Evolutionary conservation across 306 rosid genomes (phyloP).

Genomic region (Pyrus betulifolia): DNA sequence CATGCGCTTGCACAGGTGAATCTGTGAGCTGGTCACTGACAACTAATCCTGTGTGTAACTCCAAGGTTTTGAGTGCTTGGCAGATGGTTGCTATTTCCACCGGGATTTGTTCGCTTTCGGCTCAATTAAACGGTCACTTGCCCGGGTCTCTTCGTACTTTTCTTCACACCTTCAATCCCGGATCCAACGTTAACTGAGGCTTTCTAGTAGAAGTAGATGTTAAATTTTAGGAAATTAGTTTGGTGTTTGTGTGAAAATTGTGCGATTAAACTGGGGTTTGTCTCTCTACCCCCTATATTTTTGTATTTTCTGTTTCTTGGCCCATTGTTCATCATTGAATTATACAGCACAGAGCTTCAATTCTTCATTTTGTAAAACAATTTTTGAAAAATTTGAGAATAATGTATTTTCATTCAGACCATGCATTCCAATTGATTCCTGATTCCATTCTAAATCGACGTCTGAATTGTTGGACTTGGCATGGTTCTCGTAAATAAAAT

Average conservation of each 20-base stretch:
- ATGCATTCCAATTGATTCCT: neutral
- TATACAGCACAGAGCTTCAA: neutral
- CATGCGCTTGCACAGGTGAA: conserved; percentile 26
- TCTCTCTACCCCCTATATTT: neutral
- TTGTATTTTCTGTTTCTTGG: neutral
- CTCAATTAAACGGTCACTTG: neutral
- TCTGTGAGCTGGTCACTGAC: conserved; percentile 6
- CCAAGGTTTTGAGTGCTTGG: conserved; percentile 30
- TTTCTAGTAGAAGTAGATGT: neutral
- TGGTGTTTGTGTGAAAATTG: neutral
- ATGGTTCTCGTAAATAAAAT: too few species aligned
- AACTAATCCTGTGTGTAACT: conserved; percentile 18
- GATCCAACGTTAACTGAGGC: neutral
- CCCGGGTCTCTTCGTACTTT: neutral
- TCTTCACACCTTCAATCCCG: neutral
- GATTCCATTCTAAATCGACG: too few species aligned
- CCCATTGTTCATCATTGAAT: neutral
- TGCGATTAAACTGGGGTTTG: neutral
- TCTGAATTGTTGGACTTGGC: neutral
- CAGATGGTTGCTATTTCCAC: conserved; percentile 22
- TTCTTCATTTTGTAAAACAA: neutral
- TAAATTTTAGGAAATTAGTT: neutral
- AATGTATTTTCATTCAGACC: neutral
- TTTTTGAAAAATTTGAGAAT: too few species aligned
- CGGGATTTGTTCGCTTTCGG: neutral